Base-by-base conservation (phyloP, 2,329 filamentous ascomycete species). In the Tricladium varicosporioides region DNA sequence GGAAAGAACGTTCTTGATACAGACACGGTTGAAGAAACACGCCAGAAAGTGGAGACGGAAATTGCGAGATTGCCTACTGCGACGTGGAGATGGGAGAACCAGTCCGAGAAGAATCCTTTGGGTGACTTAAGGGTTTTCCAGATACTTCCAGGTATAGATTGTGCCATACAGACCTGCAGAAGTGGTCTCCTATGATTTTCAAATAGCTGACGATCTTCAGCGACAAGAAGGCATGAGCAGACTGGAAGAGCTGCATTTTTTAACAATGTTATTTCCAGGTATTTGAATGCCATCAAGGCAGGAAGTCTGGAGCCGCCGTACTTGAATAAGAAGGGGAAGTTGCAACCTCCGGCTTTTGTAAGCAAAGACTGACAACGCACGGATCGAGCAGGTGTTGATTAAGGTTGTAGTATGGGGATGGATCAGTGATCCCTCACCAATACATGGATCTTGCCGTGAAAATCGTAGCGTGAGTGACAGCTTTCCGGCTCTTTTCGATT, bases 231-330 rank as follows among this genome's bases (percentile, higher is more conserved):
- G n/a, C 27, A 50, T 18, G 48, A 50, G 15, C 48, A 50, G 22
- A 50, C 48, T 5, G 48, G 48, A n/a, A 19, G 33, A n/a, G 14
- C 14, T n/a, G 27, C 48, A n/a, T 50, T 50, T 18, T 50, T 50
- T 27, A 50, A 50, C 48, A 50, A 50, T 27, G 33, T 50, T 5
- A 31, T 50, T 16, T 50, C 48, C 9, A 50, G 48, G 33, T 50
- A 31, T 40, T 50, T 50, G n/a, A 50, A 50, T 40, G 27, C 48
- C 19, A 16, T 36, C 5, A 31, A 11, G n/a, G 48, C 48, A 15
- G 48, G 48, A 33, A 32, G 22, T 33, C 31, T 50, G n/a, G 48
- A 50, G 27, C 18, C 45, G 14, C 45, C 45, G 5, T 48, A 48
- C 16, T 14, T 48, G 45, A 48, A 48, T 31, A 48, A 48, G 16